Conservation (phyloP, 306 rosid species). For the Cucumis melo region DNA sequence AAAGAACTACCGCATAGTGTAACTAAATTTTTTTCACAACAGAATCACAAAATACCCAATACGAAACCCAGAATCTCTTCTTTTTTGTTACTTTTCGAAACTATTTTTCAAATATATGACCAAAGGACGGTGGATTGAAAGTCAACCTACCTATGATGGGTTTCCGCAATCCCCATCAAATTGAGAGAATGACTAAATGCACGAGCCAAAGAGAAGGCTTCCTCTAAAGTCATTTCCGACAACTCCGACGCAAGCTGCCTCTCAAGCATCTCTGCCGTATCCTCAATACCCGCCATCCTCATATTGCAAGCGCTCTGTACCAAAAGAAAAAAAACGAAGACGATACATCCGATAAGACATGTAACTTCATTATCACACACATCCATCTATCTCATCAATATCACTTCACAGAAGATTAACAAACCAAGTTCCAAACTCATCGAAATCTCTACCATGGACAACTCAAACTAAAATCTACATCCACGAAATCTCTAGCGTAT, state of each 20-base stretch:
- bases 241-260: constrained; percentile 78
- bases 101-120: not conserved
- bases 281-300: constrained; percentile 78
- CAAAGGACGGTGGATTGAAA: not conserved
- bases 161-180: constrained; percentile 87
- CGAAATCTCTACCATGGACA: not conserved
- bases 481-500: not conserved
- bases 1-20: not conserved
- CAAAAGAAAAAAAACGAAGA: not conserved
- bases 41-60: not conserved
- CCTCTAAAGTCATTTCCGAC: constrained; percentile 73
- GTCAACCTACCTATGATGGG: constrained; percentile 59
- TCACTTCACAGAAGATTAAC: not conserved
- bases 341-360: not conserved
- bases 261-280: constrained; percentile 69
- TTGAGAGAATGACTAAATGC: constrained; percentile 84
- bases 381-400: not conserved
- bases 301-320: constrained; percentile 66
- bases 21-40: not conserved
- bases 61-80: not conserved
- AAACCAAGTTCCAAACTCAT: not conserved
- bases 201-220: constrained; percentile 76
- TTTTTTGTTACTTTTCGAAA: not conserved
- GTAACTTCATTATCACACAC: not conserved
- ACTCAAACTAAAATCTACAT: not conserved